These are phyloP conservation scores for Alternaria sp. DNA, from an alignment of 2,329 filamentous ascomycete genomes.

Conservation along the genomic window DNA sequence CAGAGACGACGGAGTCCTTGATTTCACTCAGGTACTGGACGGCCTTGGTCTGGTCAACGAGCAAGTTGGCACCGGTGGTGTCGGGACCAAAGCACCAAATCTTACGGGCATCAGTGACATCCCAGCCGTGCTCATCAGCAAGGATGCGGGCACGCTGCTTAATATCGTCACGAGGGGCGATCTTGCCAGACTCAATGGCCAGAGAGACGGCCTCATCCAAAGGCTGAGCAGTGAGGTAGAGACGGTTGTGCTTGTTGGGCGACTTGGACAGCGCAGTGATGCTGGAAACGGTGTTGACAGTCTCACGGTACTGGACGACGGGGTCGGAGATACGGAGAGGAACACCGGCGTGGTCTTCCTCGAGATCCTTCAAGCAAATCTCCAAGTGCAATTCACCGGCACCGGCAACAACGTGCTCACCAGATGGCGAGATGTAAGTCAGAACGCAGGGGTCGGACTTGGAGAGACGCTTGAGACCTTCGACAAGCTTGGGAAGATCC, in stretches of 20 bases:
- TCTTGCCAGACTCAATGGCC: constrained; percentile 91
- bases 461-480: constrained; percentile 99
- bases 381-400: constrained; percentile 99
- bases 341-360: constrained; percentile 99
- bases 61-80: constrained; percentile 95
- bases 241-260: constrained; percentile 99
- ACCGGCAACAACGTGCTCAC: constrained; percentile 99
- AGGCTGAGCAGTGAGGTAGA: constrained; percentile 93
- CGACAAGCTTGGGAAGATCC: constrained; percentile 99
- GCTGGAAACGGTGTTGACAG: constrained; percentile 81
- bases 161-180: constrained; percentile 96
- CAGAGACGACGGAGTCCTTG: constrained; percentile 99
- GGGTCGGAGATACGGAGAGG: constrained; percentile 98
- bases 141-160: constrained; percentile 96
- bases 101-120: constrained; percentile 99
- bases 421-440: constrained; percentile 86
- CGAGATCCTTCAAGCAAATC: constrained; percentile 99
- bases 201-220: constrained; percentile 89
- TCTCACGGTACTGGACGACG: constrained; percentile 98
- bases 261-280: constrained; percentile 99
- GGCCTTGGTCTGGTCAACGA: constrained; percentile 99
- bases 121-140: constrained; percentile 97
- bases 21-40: constrained; percentile 99
- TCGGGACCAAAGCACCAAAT: constrained; percentile 99
- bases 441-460: constrained; percentile 99